These are phyloP conservation scores for Excoecaria cochinchinensis DNA, from an alignment of 345 rosid species.

Conservation along the genomic window DNA sequence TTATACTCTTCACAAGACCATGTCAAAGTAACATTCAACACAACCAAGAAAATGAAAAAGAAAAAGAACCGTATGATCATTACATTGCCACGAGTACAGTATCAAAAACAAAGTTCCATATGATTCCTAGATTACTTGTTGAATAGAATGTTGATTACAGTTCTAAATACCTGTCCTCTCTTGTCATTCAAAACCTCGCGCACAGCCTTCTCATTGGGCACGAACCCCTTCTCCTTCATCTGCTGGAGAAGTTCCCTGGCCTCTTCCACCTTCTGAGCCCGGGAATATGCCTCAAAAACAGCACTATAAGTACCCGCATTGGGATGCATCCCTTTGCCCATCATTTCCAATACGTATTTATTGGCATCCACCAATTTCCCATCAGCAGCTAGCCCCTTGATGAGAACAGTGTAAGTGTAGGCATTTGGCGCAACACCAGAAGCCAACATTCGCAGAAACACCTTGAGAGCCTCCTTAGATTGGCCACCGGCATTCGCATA, in stretches of 20 bases:
- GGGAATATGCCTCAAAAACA: conserved; percentile 54
- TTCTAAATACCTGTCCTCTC: conserved; percentile 45
- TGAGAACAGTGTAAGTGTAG: conserved; percentile 59
- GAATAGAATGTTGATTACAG: conserved; percentile 50
- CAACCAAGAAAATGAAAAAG: neutral
- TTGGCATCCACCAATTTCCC: conserved; percentile 38
- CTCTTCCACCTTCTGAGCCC: conserved; percentile 46
- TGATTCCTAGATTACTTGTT: conserved; percentile 28
- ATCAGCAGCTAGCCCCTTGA: conserved; percentile 59
- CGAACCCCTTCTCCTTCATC: conserved; percentile 54
- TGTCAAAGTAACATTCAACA: neutral
- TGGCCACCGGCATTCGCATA: conserved; percentile 64
- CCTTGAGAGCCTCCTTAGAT: conserved; percentile 58
- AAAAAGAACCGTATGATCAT: neutral
- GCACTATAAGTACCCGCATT: conserved; percentile 48
- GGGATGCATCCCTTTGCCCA: conserved; percentile 55
- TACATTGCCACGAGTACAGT: neutral
- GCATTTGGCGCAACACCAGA: conserved; percentile 72
- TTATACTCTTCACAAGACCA: neutral
- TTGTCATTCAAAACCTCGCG: conserved; percentile 38
- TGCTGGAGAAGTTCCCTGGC: conserved; percentile 44
- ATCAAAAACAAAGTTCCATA: neutral
- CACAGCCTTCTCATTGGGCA: conserved; percentile 51
- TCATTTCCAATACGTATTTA: conserved; percentile 65
- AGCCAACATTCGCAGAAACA: conserved; percentile 61